These are phyloP conservation scores for Kuraishia cidri DNA, from an alignment of 805 yeast genomes.

Conservation along the genomic window DNA sequence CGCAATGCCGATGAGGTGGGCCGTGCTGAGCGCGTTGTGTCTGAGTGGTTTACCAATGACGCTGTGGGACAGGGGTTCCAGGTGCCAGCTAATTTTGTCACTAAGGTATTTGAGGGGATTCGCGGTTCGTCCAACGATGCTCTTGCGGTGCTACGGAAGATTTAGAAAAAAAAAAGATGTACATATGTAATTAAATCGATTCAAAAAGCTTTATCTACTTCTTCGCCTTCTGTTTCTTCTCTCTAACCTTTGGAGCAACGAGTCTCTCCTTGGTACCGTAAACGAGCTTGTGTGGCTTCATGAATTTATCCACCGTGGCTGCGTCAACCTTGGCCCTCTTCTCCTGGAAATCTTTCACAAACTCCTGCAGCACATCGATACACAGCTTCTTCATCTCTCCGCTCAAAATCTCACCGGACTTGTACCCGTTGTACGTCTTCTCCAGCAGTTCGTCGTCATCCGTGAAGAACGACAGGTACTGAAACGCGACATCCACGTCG, in stretches of 20 bases:
- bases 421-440: slow-evolving; percentile 55
- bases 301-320: slow-evolving; percentile 52
- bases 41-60: no score
- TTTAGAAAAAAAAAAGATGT: not conserved
- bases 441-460: slow-evolving; percentile 80
- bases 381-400: slow-evolving; percentile 92
- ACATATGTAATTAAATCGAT: not conserved
- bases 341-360: slow-evolving; percentile 76
- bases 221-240: slow-evolving; percentile 28
- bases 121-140: slow-evolving; percentile 8
- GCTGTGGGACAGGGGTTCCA: slow-evolving; percentile 12
- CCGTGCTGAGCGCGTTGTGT: no score
- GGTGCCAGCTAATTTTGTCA: slow-evolving; percentile 7
- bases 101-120: slow-evolving; percentile 6
- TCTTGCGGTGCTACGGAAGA: slow-evolving; percentile 1
- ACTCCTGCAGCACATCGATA: slow-evolving; percentile 69
- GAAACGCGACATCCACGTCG: slow-evolving; percentile 92
- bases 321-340: slow-evolving; percentile 62
- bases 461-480: slow-evolving; percentile 81
- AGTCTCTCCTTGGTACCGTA: slow-evolving; percentile 69
- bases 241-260: slow-evolving; percentile 57
- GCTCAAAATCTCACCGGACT: slow-evolving; percentile 72
- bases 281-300: slow-evolving; percentile 76
- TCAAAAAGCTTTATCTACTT: slow-evolving; percentile 6
- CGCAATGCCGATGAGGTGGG: no score